A percentile compares a stretch with the other conserved stretches of the same genome.
Evolutionary conservation across 495 filamentous ascomycete species (phyloP).

Genomic region (Penicillium verhagenii): DNA sequence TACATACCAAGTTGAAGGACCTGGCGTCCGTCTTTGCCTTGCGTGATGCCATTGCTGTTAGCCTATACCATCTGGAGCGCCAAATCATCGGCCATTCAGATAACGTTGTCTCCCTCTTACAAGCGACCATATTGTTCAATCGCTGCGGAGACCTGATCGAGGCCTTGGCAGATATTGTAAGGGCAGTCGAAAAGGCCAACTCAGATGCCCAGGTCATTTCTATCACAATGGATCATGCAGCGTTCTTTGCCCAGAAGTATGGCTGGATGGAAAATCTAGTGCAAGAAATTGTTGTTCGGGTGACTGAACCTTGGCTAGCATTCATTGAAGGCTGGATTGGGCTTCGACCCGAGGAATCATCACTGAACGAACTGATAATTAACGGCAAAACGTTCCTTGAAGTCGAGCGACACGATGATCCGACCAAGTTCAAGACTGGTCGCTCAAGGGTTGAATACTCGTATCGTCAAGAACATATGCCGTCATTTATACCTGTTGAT

Average conservation of each 20-base stretch:
- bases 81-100: slow-evolving; percentile 28
- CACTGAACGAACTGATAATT: slow-evolving; percentile 43
- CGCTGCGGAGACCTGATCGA: slow-evolving; percentile 61
- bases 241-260: slow-evolving; percentile 61
- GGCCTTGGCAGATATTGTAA: slow-evolving; percentile 59
- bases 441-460: slow-evolving; percentile 55
- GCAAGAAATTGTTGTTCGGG: slow-evolving; percentile 62
- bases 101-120: slow-evolving; percentile 47
- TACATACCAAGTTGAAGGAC: slow-evolving; percentile 25
- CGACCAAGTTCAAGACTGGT: slow-evolving; percentile 54
- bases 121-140: slow-evolving; percentile 65
- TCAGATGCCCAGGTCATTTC: slow-evolving; percentile 72
- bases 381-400: slow-evolving; percentile 57
- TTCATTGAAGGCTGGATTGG: slow-evolving; percentile 78
- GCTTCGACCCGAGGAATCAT: slow-evolving; percentile 54
- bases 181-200: slow-evolving; percentile 47
- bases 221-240: slow-evolving; percentile 59
- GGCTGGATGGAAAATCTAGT: slow-evolving; percentile 61
- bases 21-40: slow-evolving; percentile 37
- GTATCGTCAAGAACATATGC: slow-evolving; percentile 60
- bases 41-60: slow-evolving; percentile 32
- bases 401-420: slow-evolving; percentile 49
- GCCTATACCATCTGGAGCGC: slow-evolving; percentile 40
- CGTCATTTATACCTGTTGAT: slow-evolving; percentile 64
- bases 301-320: slow-evolving; percentile 66